A percentile compares a stretch with the other conserved stretches of the same genome.
Conservation (phyloP, 1,284 basidiomycete species). For the Mycena citricolor region DNA sequence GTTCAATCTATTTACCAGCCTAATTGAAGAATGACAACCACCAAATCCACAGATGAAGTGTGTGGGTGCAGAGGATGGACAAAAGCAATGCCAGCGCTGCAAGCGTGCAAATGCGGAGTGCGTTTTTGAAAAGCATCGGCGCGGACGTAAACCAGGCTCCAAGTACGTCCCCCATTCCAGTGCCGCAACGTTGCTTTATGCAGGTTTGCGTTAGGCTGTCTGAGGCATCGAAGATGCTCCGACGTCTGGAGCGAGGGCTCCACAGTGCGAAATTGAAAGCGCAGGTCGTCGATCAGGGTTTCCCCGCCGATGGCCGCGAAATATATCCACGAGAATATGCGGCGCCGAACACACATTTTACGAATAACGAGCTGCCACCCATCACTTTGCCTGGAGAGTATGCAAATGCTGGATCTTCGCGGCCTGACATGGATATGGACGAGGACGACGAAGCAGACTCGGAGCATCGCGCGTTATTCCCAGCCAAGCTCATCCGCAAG, state of each 20-base stretch:
- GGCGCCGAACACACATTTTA: conserved; percentile 40
- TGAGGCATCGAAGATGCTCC: conserved; percentile 83
- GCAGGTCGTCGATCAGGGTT: conserved; percentile 35
- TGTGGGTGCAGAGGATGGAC: conserved; percentile 79
- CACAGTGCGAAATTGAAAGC: conserved; percentile 74
- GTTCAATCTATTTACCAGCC: conserved; percentile 21
- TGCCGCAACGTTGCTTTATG: too few species aligned
- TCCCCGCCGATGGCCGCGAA: conserved; percentile 24
- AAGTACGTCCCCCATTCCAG: conserved; percentile 53
- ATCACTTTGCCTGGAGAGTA: conserved; percentile 40
- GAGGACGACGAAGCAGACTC: conserved; percentile 65
- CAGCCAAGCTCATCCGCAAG: conserved; percentile 66
- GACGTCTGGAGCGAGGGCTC: conserved; percentile 78
- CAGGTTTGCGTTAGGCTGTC: conserved; percentile 62
- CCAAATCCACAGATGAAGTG: conserved; percentile 82
- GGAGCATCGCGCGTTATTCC: conserved; percentile 62
- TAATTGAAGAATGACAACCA: too few species aligned
- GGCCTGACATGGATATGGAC: conserved; percentile 53
- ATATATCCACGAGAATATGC: conserved; percentile 27
- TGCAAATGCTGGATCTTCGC: conserved; percentile 39
- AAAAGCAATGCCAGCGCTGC: conserved; percentile 74
- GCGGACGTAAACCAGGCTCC: conserved; percentile 84
- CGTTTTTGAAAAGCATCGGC: conserved; percentile 81
- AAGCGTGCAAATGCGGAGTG: conserved; percentile 75
- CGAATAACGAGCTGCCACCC: conserved; percentile 47